Base-by-base conservation (phyloP, 164 flowering plant species). In the Echeveria elegans region DNA sequence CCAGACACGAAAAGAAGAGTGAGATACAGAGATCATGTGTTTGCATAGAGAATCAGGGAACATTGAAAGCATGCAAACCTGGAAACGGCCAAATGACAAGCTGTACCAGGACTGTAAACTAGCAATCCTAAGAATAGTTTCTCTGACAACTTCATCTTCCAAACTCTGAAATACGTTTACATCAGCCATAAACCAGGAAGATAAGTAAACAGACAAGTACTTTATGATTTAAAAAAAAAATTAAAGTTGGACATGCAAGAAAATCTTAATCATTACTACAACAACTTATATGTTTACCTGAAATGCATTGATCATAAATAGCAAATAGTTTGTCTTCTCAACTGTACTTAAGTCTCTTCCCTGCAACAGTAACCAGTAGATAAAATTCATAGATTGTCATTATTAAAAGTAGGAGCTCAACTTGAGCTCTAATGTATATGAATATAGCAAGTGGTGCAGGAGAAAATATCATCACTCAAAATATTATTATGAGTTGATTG, bases 231-330 rank as follows among this genome's bases (percentile, higher is more conserved):
- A 3, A 3, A 34, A 34, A 3, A 3, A 34, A 34, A 34, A 34
- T 34, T 34, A 34, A 34, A 34, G 37, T 34, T 34, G 37, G 37
- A 34, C 37, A 7, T 7, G 7, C 3, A 34, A 34, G 37, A 34
- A 40, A 8, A 28, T 6, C 32, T 65, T 26, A 72, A 68, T n/a
- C 43, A 23, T 19, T 23, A 21, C 59, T 30, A 50, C n/a, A 19
- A 6, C 11, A 52, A 40, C 74, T 63, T 78, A 50, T 50, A 0
- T n/a, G 6, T 28, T 56, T 56, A 95, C 99, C 97, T 95, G 99
- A 74, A 95, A 95, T 29, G 88, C 86, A 81, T 92, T 95, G 69
- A 95, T 95, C 96, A 95, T 88, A 78, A 95, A 92, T 70, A 95
- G 88, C 66, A 95, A 77, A 73, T 92, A 95, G 72, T 89, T 92